Conservation (phyloP, 495 filamentous ascomycete species). For the Coniosporium apollinis region DNA sequence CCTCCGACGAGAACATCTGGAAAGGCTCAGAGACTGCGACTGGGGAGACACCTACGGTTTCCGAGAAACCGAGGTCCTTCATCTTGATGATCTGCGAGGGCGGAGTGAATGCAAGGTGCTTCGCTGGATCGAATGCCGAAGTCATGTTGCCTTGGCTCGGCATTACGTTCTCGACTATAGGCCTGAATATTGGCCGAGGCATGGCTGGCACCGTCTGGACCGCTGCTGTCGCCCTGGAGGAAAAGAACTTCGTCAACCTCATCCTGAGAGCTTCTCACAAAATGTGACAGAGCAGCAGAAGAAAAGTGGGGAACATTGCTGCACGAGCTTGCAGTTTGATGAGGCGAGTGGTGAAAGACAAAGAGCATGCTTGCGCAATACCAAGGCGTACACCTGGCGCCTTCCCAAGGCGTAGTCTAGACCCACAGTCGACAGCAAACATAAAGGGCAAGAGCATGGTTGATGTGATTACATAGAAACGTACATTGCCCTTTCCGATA, state of each 20-base stretch:
- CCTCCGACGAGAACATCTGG: constrained; percentile 50
- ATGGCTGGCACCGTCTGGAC: constrained; percentile 7
- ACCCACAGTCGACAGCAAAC: too few species aligned
- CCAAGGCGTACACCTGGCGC: too few species aligned
- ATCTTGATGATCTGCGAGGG: constrained; percentile 39
- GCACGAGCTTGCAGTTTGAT: too few species aligned
- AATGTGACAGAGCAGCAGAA: not conserved
- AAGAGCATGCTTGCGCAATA: too few species aligned
- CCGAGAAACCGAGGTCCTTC: constrained; percentile 39
- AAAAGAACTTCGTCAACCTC: constrained; percentile 1
- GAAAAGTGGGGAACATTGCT: not conserved
- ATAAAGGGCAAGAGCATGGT: too few species aligned
- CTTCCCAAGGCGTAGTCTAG: too few species aligned
- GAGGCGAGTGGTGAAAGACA: too few species aligned
- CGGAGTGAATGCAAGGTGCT: constrained; percentile 38
- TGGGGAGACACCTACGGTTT: constrained; percentile 42
- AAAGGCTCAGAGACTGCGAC: constrained; percentile 60
- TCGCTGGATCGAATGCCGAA: constrained; percentile 30
- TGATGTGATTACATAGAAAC: too few species aligned
- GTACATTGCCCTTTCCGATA: too few species aligned
- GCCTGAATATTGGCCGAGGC: constrained; percentile 11
- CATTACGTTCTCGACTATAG: constrained; percentile 13
- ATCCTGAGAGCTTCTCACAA: too few species aligned
- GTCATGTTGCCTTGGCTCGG: constrained; percentile 4
- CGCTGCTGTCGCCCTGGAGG: constrained; percentile 10